phyloP scores from a whole-genome alignment of 2,329 filamentous ascomycete species.

The Phyllosticta ampelicida region DNA sequence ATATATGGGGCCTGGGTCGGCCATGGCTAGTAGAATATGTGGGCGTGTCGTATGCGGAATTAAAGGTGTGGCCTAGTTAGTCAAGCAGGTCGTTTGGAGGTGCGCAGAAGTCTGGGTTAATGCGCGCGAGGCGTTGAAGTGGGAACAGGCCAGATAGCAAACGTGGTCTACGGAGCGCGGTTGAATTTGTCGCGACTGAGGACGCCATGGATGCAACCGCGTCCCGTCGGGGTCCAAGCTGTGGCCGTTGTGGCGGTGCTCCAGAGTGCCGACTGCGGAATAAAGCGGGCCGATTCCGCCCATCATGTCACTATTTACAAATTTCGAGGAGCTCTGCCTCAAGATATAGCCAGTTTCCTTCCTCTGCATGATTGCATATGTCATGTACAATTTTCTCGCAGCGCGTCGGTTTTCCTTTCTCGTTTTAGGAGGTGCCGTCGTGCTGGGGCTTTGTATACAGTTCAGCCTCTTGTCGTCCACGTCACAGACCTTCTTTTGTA shows the following conservation, averaged over 20 bases:
- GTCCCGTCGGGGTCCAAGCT: not conserved
- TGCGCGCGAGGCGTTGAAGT: not conserved
- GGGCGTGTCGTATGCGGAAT: not conserved
- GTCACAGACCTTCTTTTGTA: not conserved
- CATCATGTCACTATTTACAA: conserved; percentile 1
- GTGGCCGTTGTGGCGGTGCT: not conserved
- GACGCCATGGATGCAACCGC: not conserved
- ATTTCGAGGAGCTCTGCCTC: not conserved
- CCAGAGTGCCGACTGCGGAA: conserved; percentile 1
- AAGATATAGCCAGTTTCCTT: not conserved
- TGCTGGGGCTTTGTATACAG: not conserved
- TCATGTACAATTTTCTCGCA: not conserved
- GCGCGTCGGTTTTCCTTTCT: not conserved
- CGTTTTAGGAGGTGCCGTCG: not conserved
- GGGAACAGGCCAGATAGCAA: too few relatives aligned
- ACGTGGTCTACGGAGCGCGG: not conserved
- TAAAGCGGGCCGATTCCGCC: not conserved
- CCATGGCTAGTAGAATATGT: conserved; percentile 10
- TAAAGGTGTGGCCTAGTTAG: not conserved
- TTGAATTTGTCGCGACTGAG: not conserved
- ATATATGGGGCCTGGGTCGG: conserved; percentile 12
- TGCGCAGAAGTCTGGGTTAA: not conserved
- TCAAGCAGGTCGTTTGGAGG: not conserved
- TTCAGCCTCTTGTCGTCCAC: not conserved
- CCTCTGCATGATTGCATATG: not conserved